Base-by-base conservation (phyloP, 2,329 filamentous ascomycete genomes). In the Coccinonectria pachysandricola region DNA sequence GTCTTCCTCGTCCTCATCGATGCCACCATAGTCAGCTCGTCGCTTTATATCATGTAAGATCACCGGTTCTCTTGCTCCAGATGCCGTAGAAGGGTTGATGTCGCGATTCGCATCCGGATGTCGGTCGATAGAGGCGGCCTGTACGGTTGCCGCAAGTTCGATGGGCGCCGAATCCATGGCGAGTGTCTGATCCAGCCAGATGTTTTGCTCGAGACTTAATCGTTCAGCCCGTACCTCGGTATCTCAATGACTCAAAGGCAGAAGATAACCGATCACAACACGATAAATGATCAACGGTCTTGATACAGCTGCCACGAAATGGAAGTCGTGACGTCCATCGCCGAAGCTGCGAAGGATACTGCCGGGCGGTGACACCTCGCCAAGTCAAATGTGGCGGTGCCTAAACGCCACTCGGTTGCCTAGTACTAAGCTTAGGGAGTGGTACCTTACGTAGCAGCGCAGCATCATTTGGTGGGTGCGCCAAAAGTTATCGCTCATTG, bases 121-220 rank as follows among this genome's bases (percentile, higher is more conserved):
- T 23, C 62, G 69, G 36, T 83, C 79, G 57, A 94, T 78, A 48
- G 80, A 81, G 17, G 76, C 81, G 10, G 80, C 76, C 54, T 95
- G 87, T 39, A 94, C 62, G 17, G 79, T 79, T 45, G 83, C 81
- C 23, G 83, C 81, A 31, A 88, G 59, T 50, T 91, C 74, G 13
- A 74, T 56, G 14, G 75, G 66, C 11, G 72, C 53, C n/a, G 69
- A 65, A 15, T 59, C 57, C 17, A 79, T 79, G 32, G 26, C 45
- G 28, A n/a, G n/a, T n/a, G n/a, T n/a, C n/a, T n/a, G n/a, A n/a
- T n/a, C n/a, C n/a, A n/a, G n/a, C n/a, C n/a, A n/a, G n/a, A n/a
- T n/a, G n/a, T n/a, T n/a, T n/a, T n/a, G n/a, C n/a, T n/a, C n/a
- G n/a, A n/a, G n/a, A n/a, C n/a, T n/a, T n/a, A n/a, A n/a, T n/a